These are phyloP conservation scores for Lachnellula occidentalis DNA, from an alignment of 2,329 filamentous ascomycete species.

Conservation along the genomic window DNA sequence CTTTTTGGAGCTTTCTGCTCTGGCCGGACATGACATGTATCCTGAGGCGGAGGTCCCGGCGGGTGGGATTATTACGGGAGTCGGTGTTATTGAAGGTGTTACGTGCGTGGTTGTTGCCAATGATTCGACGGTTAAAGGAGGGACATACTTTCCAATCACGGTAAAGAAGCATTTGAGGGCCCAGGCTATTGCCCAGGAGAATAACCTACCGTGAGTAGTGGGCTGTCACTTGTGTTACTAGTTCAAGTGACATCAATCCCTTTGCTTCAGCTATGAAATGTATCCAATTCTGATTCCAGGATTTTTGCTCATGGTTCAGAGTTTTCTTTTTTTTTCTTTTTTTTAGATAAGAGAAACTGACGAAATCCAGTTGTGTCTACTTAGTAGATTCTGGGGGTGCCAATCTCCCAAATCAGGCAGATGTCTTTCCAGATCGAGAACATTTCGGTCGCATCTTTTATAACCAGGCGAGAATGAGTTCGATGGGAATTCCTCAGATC, in stretches of 20 bases:
- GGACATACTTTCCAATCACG: conserved; percentile 94
- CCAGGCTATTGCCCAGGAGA: conserved; percentile 85
- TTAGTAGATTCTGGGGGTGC: conserved; percentile 93
- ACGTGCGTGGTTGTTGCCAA: conserved; percentile 92
- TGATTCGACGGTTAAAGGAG: conserved; percentile 94
- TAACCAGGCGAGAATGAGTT: conserved; percentile 93
- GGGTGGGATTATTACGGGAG: conserved; percentile 86
- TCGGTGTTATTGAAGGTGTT: conserved; percentile 85
- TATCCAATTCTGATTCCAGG: background rate
- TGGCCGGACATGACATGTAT: conserved; percentile 84
- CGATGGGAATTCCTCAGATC: conserved; percentile 83
- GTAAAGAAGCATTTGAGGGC: conserved; percentile 96
- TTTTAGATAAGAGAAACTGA: too few relatives aligned
- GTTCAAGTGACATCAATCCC: too few relatives aligned
- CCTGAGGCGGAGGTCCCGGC: conserved; percentile 81
- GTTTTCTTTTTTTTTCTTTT: too few relatives aligned
- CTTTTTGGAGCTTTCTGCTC: conserved; percentile 88
- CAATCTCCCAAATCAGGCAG: conserved; percentile 89
- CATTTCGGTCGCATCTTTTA: conserved; percentile 96
- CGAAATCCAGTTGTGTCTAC: conserved; percentile 67
- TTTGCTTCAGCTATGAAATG: too few relatives aligned
- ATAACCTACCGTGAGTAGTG: conserved; percentile 57
- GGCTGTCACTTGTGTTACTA: too few relatives aligned
- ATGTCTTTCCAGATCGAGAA: conserved; percentile 91
- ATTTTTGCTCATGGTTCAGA: background rate